Evolutionary conservation across 140 eudicot species (phyloP).

Genomic region (Anethum foeniculum): DNA sequence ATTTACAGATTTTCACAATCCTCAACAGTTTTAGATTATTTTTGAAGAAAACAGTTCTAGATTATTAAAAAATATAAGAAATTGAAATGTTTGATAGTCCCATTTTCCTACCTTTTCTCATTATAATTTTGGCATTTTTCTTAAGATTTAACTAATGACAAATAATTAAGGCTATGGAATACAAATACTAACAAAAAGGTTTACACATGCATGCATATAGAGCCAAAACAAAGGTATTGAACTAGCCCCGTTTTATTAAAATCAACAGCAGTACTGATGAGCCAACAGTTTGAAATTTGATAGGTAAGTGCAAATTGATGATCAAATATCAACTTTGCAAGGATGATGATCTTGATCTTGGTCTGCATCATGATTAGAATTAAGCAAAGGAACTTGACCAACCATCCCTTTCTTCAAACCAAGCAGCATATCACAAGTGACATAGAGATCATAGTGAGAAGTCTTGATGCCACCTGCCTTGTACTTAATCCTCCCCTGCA

Average conservation of each 20-base stretch:
- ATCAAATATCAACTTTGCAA: slow-evolving; percentile 45
- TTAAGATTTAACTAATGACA: no score
- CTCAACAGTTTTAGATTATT: no score
- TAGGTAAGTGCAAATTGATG: neutral
- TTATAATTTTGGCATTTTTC: no score
- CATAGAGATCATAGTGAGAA: slow-evolving; percentile 31
- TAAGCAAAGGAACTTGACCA: slow-evolving; percentile 57
- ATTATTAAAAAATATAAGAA: no score
- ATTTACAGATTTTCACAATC: no score
- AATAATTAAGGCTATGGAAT: no score
- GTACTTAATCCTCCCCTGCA: slow-evolving; percentile 47
- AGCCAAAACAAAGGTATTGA: neutral
- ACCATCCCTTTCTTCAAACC: slow-evolving; percentile 39
- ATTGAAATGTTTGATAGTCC: no score
- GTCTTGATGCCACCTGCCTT: slow-evolving; percentile 36
- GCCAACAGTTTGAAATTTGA: neutral
- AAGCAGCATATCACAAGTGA: slow-evolving; percentile 59
- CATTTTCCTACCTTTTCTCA: no score
- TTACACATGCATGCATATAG: neutral
- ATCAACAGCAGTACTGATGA: neutral
- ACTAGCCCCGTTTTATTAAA: neutral
- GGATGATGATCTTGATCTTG: neutral
- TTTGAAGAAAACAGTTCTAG: no score
- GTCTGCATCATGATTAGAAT: slow-evolving; percentile 17
- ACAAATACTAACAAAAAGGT: neutral